Evolutionary conservation across 2,329 filamentous ascomycete species (phyloP).

Genomic region (Emericellopsis cladophorae): DNA sequence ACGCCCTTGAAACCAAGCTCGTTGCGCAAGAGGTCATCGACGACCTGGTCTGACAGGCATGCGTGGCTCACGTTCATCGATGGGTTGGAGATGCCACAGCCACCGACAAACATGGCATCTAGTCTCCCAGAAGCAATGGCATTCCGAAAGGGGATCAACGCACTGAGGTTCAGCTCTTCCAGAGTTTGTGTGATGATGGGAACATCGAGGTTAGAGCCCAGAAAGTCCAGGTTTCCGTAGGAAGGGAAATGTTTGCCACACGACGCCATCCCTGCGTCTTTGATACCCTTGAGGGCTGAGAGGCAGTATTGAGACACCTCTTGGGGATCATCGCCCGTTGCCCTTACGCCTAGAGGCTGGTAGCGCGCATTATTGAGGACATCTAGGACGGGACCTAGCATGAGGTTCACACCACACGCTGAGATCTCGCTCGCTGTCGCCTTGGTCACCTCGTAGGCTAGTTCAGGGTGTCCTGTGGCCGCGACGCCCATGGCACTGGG

Average conservation of each 20-base stretch:
- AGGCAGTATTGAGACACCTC: conserved; percentile 90
- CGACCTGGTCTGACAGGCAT: conserved; percentile 83
- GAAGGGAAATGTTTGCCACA: conserved; percentile 96
- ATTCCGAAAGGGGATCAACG: conserved; percentile 82
- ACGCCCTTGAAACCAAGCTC: conserved; percentile 86
- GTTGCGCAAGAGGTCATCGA: conserved; percentile 77
- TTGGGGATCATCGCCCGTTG: conserved; percentile 84
- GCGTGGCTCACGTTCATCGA: conserved; percentile 94
- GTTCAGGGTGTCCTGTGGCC: conserved; percentile 73
- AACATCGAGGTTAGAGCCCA: conserved; percentile 81
- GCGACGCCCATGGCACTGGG: conserved; percentile 94
- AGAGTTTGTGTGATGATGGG: conserved; percentile 92
- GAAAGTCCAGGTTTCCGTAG: conserved; percentile 88
- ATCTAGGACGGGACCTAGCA: conserved; percentile 86
- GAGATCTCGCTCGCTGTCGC: conserved; percentile 87
- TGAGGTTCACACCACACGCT: conserved; percentile 90
- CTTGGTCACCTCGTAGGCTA: conserved; percentile 83
- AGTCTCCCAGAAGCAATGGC: conserved; percentile 71
- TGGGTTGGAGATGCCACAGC: conserved; percentile 81
- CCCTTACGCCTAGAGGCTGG: conserved; percentile 80
- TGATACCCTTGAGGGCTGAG: conserved; percentile 83
- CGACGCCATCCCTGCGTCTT: conserved; percentile 77
- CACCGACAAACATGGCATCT: conserved; percentile 92
- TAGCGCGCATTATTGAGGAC: conserved; percentile 88
- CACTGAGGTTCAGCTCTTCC: conserved; percentile 84